Conservation (phyloP, 208 protist genomes). For the Trypanosoma congolense region DNA sequence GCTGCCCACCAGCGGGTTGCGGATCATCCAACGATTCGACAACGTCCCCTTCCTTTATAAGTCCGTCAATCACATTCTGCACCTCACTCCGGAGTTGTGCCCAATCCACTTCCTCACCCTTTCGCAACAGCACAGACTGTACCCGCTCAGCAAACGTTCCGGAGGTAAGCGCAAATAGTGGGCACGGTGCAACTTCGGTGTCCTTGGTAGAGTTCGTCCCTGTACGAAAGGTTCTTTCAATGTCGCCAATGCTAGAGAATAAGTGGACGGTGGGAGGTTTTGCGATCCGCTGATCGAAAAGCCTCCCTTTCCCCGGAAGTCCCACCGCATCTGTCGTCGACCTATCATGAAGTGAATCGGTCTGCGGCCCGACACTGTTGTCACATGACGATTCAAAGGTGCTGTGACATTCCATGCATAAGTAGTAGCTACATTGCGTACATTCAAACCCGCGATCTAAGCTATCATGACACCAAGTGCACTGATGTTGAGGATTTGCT, state of each 20-base stretch:
- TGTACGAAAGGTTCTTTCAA: slow-evolving; percentile 81
- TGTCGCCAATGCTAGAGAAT: slow-evolving; percentile 63
- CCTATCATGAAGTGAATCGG: too few species aligned
- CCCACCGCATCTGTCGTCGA: too few species aligned
- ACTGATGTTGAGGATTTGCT: too few species aligned
- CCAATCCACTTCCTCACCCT: slow-evolving; percentile 6
- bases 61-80: slow-evolving; percentile 8
- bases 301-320: too few species aligned
- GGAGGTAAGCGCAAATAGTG: slow-evolving; percentile 48
- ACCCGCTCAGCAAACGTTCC: slow-evolving; percentile 48
- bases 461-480: too few species aligned
- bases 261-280: slow-evolving; percentile 41
- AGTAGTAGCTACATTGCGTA: too few species aligned
- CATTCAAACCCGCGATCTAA: too few species aligned
- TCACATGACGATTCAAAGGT: too few species aligned
- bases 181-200: slow-evolving; percentile 55
- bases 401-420: too few species aligned
- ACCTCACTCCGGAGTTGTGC: slow-evolving; percentile 1
- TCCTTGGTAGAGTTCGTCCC: slow-evolving; percentile 67
- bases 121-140: slow-evolving; percentile 39
- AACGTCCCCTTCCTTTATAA: not conserved
- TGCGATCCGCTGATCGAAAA: not conserved
- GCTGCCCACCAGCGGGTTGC: too few species aligned
- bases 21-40: slow-evolving; percentile 7
- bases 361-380: too few species aligned